Percentiles rank a stretch among this genome's conserved stretches.
Conservation (phyloP, 352 stramenopile genomes). For the Globisporangium viniferum region DNA sequence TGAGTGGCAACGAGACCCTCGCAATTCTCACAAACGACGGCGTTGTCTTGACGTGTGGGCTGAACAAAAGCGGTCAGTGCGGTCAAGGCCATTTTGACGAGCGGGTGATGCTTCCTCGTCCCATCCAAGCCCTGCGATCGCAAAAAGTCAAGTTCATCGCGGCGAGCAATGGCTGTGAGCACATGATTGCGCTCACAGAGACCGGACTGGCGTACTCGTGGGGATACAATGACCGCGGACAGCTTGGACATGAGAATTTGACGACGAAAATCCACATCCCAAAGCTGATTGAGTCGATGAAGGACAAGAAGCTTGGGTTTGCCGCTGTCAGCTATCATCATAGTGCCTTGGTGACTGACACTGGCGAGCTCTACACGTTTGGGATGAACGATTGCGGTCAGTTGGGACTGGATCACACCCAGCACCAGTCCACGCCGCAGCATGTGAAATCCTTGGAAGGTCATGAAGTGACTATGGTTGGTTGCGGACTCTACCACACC, state of each 20-base stretch:
- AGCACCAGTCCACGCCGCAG: constrained; percentile 69
- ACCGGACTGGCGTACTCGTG: constrained; percentile 80
- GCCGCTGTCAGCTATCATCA: constrained; percentile 86
- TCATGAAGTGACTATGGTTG: constrained; percentile 71
- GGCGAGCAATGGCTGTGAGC: constrained; percentile 87
- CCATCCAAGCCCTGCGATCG: constrained; percentile 72
- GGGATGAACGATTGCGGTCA: constrained; percentile 90
- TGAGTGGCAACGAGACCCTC: constrained; percentile 81
- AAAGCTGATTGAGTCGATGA: constrained; percentile 82
- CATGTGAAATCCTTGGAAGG: constrained; percentile 74
- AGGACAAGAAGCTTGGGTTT: constrained; percentile 79
- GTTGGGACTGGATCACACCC: constrained; percentile 77
- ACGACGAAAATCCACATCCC: constrained; percentile 82
- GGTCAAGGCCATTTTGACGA: constrained; percentile 87
- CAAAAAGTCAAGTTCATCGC: constrained; percentile 78
- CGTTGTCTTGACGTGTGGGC: constrained; percentile 73
- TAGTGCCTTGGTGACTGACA: constrained; percentile 71
- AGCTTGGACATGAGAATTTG: constrained; percentile 83
- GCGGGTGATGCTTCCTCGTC: constrained; percentile 78
- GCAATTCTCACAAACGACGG: constrained; percentile 81
- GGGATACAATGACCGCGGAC: constrained; percentile 86
- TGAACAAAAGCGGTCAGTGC: constrained; percentile 89
- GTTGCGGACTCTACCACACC: constrained; percentile 83
- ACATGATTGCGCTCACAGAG: constrained; percentile 85
- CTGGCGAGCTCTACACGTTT: constrained; percentile 82